Evolutionary conservation across 1,284 basidiomycete genomes (phyloP), one percentile per base, ranked within the genome.

Genomic region (Leccinum cinnamomeum): DNA sequence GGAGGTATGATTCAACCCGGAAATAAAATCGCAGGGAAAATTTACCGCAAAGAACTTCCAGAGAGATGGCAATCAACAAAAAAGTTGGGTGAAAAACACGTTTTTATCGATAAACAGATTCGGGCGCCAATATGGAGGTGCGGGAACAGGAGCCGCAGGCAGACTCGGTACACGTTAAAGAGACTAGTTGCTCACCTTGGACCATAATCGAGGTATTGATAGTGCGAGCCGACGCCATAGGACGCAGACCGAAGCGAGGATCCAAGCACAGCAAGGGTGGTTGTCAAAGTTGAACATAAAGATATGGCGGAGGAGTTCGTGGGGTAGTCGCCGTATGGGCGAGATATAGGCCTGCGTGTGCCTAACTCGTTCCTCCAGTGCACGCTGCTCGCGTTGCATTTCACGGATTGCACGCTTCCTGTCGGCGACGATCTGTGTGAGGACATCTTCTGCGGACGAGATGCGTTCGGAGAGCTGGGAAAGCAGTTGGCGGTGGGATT

Each of bases 211-310:
- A 5, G 89, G 89, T 76, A 89, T 88, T 18, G 79, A 78, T 23
- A 91, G 76, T 1, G 82, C 82, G 55, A 89, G 77, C 60, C 80
- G 77, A 51, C 89, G 78, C 89, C 89, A 91, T 16, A 80, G 75
- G 6, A 79, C 72, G 66, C 84, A 89, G 3, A 91, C 87, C 1
- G 86, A 81, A 2, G 86, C 79, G 51, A 90, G 79, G 28, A 86
- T 81, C 90, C 89, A 91, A 12, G 86, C 87, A 70, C 81, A 85
- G 70, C 84, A 87, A 7, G 87, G 82, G 69, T 86, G 79, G 59
- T 85, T 82, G 62, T 89, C 85, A 65, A 90, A 90, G 67, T 81
- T 82, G 74, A 82, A 81, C 60, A 84, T 70, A 69, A 90, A 91
- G 66, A 91, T 84, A 64, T 85, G 81, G 57, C 84, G 80, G 53